Conservation (phyloP, 1,139 yeast genomes). For the Nakaseomyces uthaithaninus region DNA sequence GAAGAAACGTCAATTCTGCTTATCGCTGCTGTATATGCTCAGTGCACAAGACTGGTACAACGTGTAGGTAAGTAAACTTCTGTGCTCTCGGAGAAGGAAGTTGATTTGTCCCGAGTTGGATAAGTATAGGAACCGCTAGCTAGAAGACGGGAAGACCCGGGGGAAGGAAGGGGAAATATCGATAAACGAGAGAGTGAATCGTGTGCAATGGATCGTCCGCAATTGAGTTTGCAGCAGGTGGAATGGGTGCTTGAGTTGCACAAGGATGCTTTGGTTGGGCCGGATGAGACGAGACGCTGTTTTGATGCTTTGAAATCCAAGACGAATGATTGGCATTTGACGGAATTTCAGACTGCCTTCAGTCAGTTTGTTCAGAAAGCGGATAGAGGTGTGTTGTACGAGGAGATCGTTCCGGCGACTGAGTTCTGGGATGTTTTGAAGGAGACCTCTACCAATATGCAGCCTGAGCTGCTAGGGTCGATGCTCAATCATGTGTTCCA, state of each 20-base stretch:
- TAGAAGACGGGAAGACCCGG: too few species aligned
- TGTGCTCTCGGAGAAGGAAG: too few species aligned
- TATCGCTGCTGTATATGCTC: too few species aligned
- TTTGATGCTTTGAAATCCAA: slow-evolving; percentile 1
- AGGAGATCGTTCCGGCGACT: slow-evolving; percentile 9
- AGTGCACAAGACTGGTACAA: too few species aligned
- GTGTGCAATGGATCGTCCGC: too few species aligned
- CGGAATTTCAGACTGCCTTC: slow-evolving; percentile 7
- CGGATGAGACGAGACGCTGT: slow-evolving; percentile 8
- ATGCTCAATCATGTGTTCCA: slow-evolving; percentile 1
- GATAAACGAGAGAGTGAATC: too few species aligned
- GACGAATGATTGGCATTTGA: slow-evolving; percentile 5
- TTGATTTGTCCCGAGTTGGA: too few species aligned
- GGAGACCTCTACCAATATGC: slow-evolving; percentile 10
- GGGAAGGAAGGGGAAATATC: too few species aligned
- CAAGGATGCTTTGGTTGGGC: background rate
- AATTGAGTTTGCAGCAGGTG: too few species aligned
- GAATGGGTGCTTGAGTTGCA: background rate
- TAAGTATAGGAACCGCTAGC: too few species aligned
- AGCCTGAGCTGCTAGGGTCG: slow-evolving; percentile 1
- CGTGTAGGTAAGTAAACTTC: too few species aligned
- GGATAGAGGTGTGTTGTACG: slow-evolving; percentile 12
- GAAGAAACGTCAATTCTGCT: too few species aligned
- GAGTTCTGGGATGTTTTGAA: slow-evolving; percentile 12
- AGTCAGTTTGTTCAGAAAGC: slow-evolving; percentile 13